A percentile compares a stretch with the other conserved stretches of the same genome.
Conservation (phyloP, 2,329 filamentous ascomycete species). For the Fusarium liriodendri region DNA sequence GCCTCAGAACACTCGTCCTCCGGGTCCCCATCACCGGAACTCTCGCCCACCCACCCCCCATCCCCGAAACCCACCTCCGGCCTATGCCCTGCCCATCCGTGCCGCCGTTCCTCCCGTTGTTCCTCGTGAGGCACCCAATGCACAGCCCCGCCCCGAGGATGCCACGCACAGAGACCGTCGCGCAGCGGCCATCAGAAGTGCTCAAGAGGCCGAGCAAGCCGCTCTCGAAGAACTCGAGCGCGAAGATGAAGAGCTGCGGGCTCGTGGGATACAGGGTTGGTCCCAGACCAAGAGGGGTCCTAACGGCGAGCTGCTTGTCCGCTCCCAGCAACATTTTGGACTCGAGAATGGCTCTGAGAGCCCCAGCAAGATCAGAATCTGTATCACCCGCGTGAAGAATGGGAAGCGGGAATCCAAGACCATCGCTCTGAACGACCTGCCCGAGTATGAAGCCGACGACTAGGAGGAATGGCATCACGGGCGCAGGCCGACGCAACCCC, state of each 20-base stretch:
- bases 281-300: background rate
- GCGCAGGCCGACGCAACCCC: background rate
- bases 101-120: background rate
- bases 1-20: too few relatives aligned
- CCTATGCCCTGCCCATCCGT: background rate
- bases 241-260: background rate
- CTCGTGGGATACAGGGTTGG: slow-evolving; percentile 13
- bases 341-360: background rate
- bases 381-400: background rate
- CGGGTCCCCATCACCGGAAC: too few relatives aligned
- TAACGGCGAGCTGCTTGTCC: background rate
- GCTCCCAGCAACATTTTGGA: background rate
- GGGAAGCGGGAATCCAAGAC: background rate
- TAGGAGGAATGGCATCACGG: background rate
- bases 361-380: background rate
- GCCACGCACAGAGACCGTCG: background rate
- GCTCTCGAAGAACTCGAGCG: background rate
- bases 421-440: background rate
- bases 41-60: too few relatives aligned
- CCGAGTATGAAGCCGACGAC: background rate
- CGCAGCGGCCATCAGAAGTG: background rate
- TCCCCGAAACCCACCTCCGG: too few relatives aligned
- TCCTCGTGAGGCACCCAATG: background rate
- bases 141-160: background rate
- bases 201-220: background rate